Evolutionary conservation across 306 rosid species (phyloP), one percentile per base, ranked within the genome.

Genomic region (Potentilla sterilis): DNA sequence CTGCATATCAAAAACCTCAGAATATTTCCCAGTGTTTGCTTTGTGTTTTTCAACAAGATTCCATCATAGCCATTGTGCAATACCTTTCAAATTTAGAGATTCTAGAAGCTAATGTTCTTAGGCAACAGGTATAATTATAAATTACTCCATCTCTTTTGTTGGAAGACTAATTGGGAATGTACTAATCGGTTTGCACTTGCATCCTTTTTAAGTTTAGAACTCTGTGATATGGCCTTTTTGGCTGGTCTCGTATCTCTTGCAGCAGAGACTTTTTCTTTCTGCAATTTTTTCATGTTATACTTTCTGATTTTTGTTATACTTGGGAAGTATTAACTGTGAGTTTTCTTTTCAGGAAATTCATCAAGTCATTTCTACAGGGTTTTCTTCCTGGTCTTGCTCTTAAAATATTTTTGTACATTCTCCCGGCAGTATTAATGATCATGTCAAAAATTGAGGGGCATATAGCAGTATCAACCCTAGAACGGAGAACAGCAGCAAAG

Each of bases 311-410:
- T 46, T 24, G 48, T 70, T 32, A 41, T 77, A 19, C 52, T 72
- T 3, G 48, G 55, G 21, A 48, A 78, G n/a, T 67, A 47, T 38
- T 58, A 49, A 47, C 52, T 6, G 3, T 41, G 40, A 28, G 8
- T 76, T 52, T 80, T 78, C 7, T 72, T 81, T 49, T 11, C 97
- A 92, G 99, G 90, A 85, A 83, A 77, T 89, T 92, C 84, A 85
- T 95, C 89, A 95, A 95, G 82, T 95, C 99, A n/a, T 95, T 95
- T 80, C 85, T 95, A 62, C 99, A 95, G 80, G 99, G 99, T 80
- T 95, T 95, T 80, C 97, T 95, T 83, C 99, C 99, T 21, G 99
- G 99, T 77, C 86, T 95, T 79, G 97, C 99, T 65, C 99, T 95
- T n/a, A 95, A 95, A 86, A 62, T 95, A 82, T 95, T 95, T 82